Percentiles rank a stretch among this genome's conserved stretches.
These are phyloP conservation scores for Polychytrium aggregatum DNA, from an alignment of 192 early-diverging fungal species.

Conservation along the genomic window DNA sequence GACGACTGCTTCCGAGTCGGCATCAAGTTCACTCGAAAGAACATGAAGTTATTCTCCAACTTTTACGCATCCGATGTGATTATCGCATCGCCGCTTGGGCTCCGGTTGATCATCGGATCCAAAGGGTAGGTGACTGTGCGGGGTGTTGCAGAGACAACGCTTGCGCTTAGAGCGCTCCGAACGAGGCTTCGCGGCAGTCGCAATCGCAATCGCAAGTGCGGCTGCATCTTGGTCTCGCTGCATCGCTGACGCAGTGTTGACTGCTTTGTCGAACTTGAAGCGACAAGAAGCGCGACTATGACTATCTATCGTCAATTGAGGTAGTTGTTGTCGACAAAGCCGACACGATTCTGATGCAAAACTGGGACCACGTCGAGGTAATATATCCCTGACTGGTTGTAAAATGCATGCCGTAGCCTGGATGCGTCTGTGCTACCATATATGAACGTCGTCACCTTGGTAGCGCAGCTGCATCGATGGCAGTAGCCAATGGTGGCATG, in stretches of 20 bases:
- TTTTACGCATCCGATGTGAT: conserved; percentile 90
- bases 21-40: conserved; percentile 75
- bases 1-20: conserved; percentile 93
- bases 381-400: too few relatives aligned
- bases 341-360: conserved; percentile 89
- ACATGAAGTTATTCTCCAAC: conserved; percentile 74
- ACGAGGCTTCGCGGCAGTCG: too few relatives aligned
- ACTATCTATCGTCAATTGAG: conserved; percentile 90
- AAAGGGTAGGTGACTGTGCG: conserved; percentile 40
- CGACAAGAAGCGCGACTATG: conserved; percentile 82
- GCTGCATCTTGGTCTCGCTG: too few relatives aligned
- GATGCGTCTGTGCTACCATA: too few relatives aligned
- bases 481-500: conserved; percentile 1
- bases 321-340: conserved; percentile 77
- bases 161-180: too few relatives aligned
- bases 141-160: background rate
- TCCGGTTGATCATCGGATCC: conserved; percentile 75
- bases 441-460: too few relatives aligned
- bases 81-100: conserved; percentile 81
- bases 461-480: conserved; percentile 6
- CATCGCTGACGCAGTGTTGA: background rate
- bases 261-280: conserved; percentile 12
- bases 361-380: conserved; percentile 91
- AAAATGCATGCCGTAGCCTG: too few relatives aligned
- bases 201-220: too few relatives aligned